phyloP scores from a whole-genome alignment of 805 yeast species.

The Metschnikowia sp. region DNA sequence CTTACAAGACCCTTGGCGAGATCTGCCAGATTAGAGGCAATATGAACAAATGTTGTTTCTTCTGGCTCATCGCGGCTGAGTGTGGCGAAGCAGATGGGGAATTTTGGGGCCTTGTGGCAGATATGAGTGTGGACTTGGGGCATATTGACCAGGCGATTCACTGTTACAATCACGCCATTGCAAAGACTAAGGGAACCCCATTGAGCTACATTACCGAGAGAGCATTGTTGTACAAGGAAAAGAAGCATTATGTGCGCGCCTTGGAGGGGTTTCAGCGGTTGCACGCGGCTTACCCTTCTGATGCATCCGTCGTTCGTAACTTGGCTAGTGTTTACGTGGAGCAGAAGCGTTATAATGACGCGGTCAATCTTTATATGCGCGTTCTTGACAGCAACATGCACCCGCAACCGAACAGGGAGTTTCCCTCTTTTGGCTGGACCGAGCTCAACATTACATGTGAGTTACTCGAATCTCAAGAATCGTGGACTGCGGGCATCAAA shows the following conservation, averaged over 20 bases:
- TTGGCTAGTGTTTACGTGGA: slow-evolving; percentile 49
- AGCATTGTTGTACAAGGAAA: slow-evolving; percentile 63
- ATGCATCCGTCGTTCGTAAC: slow-evolving; percentile 58
- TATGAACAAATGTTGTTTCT: slow-evolving; percentile 67
- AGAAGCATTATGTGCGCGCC: slow-evolving; percentile 67
- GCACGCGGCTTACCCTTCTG: slow-evolving; percentile 52
- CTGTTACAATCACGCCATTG: slow-evolving; percentile 67
- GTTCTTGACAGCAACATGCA: slow-evolving; percentile 58
- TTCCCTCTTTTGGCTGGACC: slow-evolving; percentile 76
- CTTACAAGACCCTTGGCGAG: slow-evolving; percentile 86
- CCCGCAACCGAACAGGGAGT: slow-evolving; percentile 28
- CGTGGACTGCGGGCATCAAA: slow-evolving; percentile 61
- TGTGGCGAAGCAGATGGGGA: slow-evolving; percentile 70
- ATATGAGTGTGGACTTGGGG: slow-evolving; percentile 58
- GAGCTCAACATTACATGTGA: slow-evolving; percentile 83
- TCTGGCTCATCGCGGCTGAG: slow-evolving; percentile 82
- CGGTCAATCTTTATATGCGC: slow-evolving; percentile 65
- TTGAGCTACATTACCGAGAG: slow-evolving; percentile 56
- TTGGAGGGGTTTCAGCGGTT: slow-evolving; percentile 67
- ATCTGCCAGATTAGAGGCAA: slow-evolving; percentile 68
- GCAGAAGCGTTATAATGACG: slow-evolving; percentile 65
- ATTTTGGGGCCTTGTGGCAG: slow-evolving; percentile 78
- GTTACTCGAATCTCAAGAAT: slow-evolving; percentile 64
- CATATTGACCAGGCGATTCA: slow-evolving; percentile 74
- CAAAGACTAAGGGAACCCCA: slow-evolving; percentile 24